These are phyloP conservation scores for Cercospora sojina DNA, from an alignment of 2,329 filamentous ascomycete genomes.

Conservation along the genomic window DNA sequence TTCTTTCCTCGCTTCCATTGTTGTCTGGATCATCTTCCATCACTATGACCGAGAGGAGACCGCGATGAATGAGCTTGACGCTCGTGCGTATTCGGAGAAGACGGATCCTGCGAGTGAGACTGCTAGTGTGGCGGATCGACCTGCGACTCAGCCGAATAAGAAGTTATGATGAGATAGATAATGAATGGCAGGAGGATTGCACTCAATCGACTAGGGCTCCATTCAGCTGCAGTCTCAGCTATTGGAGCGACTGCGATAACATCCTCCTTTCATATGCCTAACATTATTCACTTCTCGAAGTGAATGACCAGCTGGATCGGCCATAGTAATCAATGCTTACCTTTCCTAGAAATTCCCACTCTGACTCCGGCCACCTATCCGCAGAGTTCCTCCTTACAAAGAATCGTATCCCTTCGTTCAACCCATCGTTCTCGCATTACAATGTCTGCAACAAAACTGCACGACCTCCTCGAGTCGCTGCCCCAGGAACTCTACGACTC, in stretches of 20 bases:
- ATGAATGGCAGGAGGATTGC: neutral
- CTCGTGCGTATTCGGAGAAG: constrained; percentile 23
- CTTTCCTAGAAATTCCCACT: neutral
- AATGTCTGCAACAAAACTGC: neutral
- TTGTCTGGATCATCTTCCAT: constrained; percentile 36
- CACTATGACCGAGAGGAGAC: constrained; percentile 52
- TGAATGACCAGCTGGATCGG: neutral
- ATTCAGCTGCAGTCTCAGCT: neutral
- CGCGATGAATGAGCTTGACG: constrained; percentile 51
- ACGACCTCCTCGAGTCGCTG: neutral
- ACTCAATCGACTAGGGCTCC: neutral
- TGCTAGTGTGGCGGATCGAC: constrained; percentile 12
- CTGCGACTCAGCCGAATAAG: constrained; percentile 14
- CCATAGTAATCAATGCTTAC: neutral
- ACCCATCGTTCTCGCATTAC: neutral
- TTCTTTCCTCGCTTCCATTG: constrained; percentile 25
- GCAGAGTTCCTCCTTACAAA: neutral
- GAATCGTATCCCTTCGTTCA: neutral
- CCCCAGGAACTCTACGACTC: neutral
- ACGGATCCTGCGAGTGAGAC: constrained; percentile 17
- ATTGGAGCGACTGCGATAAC: neutral
- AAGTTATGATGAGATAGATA: constrained; percentile 13
- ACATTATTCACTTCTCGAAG: neutral
- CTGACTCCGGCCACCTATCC: neutral
- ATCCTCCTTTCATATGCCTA: neutral